Evolutionary conservation across 1,139 yeast species (phyloP), one percentile per base, ranked within the genome.

Genomic region (Blastobotrys raffinosifermentans): DNA sequence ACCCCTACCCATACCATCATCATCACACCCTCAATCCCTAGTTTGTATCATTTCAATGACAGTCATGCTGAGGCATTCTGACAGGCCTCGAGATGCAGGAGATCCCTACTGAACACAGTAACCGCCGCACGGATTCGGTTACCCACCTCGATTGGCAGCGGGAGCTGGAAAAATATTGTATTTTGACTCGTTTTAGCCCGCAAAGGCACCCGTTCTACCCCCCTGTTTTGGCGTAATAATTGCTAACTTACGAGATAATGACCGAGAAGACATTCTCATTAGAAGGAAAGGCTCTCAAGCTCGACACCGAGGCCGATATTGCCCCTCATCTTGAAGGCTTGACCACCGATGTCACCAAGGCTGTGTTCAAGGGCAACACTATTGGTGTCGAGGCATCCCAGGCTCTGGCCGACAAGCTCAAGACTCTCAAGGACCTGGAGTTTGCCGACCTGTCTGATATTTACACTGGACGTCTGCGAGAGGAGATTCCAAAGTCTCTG

Each of bases 301-400:
- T 89, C 47, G 80, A 87, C 55, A 52, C 80, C 2, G 73, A 68
- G 19, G 77, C 68, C n/a, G 96, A 87, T 54, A 81, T 87, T 47
- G 70, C 74, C 50, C 78, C 83, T 10, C 72, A 74, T 53, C 57
- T 82, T 32, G 70, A 70, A 11, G 60, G 58, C 48, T 56, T 54
- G 42, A 57, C 53, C 40, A 43, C 44, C 6, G 51, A 59, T 39
- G 63, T 86, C 44, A 72, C 70, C 36, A 77, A 75, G 52, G 67
- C 89, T 42, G 94, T 85, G 58, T 70, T 91, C 39, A 80, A 89
- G 14, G 98, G 98, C 49, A 91, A 91, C 67, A 89, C 98, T 30
- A 77, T 87, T 47, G 96, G 98, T 40, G 79, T 87, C 41, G 95
- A 79, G 34, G 95, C 96, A 4, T 83, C 94, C 26, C 70, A 74